phyloP scores from a whole-genome alignment of 371 early-diverging fungal genomes.

The Amoeboaphelidium occidentale region DNA sequence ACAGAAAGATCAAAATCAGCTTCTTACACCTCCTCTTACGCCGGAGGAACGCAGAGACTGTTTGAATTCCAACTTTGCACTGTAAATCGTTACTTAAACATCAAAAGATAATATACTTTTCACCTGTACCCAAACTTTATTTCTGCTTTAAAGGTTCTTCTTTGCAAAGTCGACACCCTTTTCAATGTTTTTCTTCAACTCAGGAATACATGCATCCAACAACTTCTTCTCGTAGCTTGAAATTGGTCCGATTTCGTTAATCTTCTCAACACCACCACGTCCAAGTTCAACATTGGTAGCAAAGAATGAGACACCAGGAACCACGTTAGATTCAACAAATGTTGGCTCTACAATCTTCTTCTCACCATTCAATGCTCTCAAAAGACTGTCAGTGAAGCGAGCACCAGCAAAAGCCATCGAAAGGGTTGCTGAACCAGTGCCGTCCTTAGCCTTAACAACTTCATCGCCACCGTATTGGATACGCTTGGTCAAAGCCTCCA shows the following conservation, averaged over 20 bases:
- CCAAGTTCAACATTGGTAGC: slow-evolving; percentile 87
- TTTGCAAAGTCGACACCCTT: slow-evolving; percentile 3
- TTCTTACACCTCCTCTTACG: too few relatives aligned
- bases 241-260: slow-evolving; percentile 63
- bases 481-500: slow-evolving; percentile 76
- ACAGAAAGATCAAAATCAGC: too few relatives aligned
- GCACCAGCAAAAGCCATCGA: slow-evolving; percentile 4
- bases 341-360: slow-evolving; percentile 80
- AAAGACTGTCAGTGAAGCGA: slow-evolving; percentile 22
- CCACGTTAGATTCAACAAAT: slow-evolving; percentile 51
- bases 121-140: too few relatives aligned
- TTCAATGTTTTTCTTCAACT: slow-evolving; percentile 76
- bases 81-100: too few relatives aligned
- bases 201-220: slow-evolving; percentile 56
- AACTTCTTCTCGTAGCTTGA: slow-evolving; percentile 74
- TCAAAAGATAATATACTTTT: too few relatives aligned
- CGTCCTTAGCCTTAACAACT: slow-evolving; percentile 97
- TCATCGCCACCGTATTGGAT: slow-evolving; percentile 99
- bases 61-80: too few relatives aligned
- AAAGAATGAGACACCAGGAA: slow-evolving; percentile 68
- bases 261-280: slow-evolving; percentile 25
- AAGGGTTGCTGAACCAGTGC: slow-evolving; percentile 34
- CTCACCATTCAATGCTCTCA: slow-evolving; percentile 50
- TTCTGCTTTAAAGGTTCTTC: neutral
- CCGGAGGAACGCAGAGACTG: too few relatives aligned